Base-by-base conservation (phyloP, 2,329 filamentous ascomycete genomes). In the Mycogone perniciosa region DNA sequence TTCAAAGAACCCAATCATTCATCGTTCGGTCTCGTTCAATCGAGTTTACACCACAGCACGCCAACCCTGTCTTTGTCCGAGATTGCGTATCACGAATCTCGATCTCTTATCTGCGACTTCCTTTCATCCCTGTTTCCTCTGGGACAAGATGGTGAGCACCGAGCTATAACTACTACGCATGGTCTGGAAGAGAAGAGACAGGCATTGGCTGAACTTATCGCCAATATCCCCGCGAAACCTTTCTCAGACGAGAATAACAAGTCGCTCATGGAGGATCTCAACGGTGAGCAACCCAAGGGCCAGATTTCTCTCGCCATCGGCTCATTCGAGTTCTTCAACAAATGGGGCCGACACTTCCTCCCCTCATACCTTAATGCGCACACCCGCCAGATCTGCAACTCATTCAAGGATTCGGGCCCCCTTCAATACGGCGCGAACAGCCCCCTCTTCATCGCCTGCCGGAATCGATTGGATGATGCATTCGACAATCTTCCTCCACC, bases 331-430 rank as follows among this genome's bases (percentile, higher is more conserved):
- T 73, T 73, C 57, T 80, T 75, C 56, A 4, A 35, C 2, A 71
- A 64, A 61, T 85, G 81, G 81, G 80, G 80, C 6, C 59, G 61
- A 5, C 80, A 84, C 61, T 85, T 79, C 60, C 71, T 84, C 5
- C 75, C 75, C 0, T 79, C 76, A 6, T 67, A 83, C 2, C 74
- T 76, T 29, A 72, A 76, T 53, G 80, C 80, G 0, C 79, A 85
- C 56, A 67, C 70, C 1, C 70, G 73, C 27, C 81, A 84, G 62
- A 64, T 76, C 7, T 82, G 80, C 67, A 82, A 81, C 60, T 77
- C 76, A 0, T 84, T 83, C 72, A 82, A 82, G 59, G 81, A 84
- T 53, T 67, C 75, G 0, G 81, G 81, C 0, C 77, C 80, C 4
- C 70, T 79, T 6, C 68, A 72, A 54, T 84, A 83, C 57, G 74